phyloP scores from a whole-genome alignment of 1,139 yeast species.

The Trichomonascaceae sp. region DNA sequence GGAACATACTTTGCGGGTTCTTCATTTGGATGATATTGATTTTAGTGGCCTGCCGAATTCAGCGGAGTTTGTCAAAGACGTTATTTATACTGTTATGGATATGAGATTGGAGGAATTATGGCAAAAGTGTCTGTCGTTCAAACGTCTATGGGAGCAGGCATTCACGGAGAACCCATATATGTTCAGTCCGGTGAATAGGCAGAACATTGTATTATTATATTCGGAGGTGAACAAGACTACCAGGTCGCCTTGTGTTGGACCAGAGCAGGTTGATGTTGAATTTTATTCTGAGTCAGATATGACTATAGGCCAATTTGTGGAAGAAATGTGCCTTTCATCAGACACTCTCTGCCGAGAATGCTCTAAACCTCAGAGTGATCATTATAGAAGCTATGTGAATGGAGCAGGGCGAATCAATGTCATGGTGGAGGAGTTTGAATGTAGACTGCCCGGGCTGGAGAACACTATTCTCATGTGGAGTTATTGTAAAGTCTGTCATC shows the following conservation, averaged over 20 bases:
- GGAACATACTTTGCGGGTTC: conserved; percentile 13
- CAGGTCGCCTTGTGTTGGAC: conserved; percentile 91
- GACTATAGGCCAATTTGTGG: conserved; percentile 83
- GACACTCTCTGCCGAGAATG: conserved; percentile 71
- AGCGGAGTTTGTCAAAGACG: conserved; percentile 17
- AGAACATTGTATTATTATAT: conserved; percentile 68
- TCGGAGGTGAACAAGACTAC: conserved; percentile 79
- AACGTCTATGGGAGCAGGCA: conserved; percentile 59
- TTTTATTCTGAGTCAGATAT: conserved; percentile 89
- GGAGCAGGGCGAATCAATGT: conserved; percentile 80
- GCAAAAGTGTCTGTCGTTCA: conserved; percentile 29
- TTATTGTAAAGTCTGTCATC: conserved; percentile 73
- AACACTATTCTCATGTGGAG: conserved; percentile 88
- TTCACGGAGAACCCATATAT: conserved; percentile 44
- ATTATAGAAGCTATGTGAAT: conserved; percentile 83
- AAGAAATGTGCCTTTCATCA: conserved; percentile 68
- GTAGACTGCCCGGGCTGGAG: conserved; percentile 54
- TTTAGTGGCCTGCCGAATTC: conserved; percentile 24
- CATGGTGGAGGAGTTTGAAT: conserved; percentile 55
- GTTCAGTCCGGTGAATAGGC: conserved; percentile 67
- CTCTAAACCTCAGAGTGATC: conserved; percentile 64
- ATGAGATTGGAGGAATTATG: conserved; percentile 23
- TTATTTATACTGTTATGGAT: conserved; percentile 22
- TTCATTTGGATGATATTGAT: conserved; percentile 14
- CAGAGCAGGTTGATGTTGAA: conserved; percentile 73